These are phyloP conservation scores for Stagonosporopsis rhizophila DNA, from an alignment of 2,329 filamentous ascomycete species.

Conservation along the genomic window DNA sequence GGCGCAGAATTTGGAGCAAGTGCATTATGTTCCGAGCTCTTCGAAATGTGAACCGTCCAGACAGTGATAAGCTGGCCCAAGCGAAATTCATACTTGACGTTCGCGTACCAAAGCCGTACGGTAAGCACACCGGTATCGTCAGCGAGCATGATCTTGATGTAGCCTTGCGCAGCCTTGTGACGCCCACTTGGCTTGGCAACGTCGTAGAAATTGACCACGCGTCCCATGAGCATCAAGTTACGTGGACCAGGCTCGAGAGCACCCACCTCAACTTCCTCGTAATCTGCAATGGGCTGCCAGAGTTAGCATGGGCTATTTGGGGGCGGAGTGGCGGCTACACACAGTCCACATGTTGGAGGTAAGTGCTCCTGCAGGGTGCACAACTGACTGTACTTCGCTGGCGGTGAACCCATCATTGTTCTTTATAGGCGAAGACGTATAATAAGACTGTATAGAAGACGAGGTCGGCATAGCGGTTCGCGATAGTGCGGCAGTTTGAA, in stretches of 20 bases:
- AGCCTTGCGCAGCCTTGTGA: slow-evolving; percentile 57
- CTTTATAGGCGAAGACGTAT: slow-evolving; percentile 37
- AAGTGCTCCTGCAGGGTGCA: slow-evolving; percentile 44
- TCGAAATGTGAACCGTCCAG: slow-evolving; percentile 65
- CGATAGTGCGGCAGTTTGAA: neutral
- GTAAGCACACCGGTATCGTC: slow-evolving; percentile 63
- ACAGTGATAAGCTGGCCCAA: slow-evolving; percentile 64
- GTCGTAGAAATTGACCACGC: slow-evolving; percentile 64
- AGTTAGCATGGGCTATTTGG: slow-evolving; percentile 10
- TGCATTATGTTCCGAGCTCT: slow-evolving; percentile 50
- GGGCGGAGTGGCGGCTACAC: neutral
- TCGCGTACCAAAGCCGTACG: slow-evolving; percentile 62
- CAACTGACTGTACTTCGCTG: slow-evolving; percentile 52
- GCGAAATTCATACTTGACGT: slow-evolving; percentile 52
- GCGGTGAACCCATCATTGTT: slow-evolving; percentile 62
- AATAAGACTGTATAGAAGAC: slow-evolving; percentile 55
- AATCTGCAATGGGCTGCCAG: slow-evolving; percentile 55
- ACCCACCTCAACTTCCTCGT: slow-evolving; percentile 57
- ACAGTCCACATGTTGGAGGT: slow-evolving; percentile 31
- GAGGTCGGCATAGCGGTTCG: slow-evolving; percentile 44
- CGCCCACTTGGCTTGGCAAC: slow-evolving; percentile 52
- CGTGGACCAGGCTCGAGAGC: slow-evolving; percentile 59
- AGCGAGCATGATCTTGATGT: slow-evolving; percentile 62
- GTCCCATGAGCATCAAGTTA: slow-evolving; percentile 61
- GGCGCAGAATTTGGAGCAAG: slow-evolving; percentile 55